Conservation (phyloP, 2,329 filamentous ascomycete genomes). For the Chaetomium strumarium region DNA sequence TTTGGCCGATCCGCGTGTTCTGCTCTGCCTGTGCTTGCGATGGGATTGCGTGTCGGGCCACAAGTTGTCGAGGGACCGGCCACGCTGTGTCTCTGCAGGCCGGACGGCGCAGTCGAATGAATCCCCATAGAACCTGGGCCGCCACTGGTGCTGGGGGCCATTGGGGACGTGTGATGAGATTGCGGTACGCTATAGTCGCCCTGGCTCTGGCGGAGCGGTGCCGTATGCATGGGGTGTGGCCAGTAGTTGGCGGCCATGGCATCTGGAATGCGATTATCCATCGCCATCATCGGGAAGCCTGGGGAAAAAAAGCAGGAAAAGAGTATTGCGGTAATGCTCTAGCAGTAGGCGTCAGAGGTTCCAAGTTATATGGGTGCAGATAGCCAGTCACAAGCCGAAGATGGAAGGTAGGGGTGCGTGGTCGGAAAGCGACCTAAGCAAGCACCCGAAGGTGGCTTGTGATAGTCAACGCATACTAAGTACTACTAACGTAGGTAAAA, state of each 20-base stretch:
- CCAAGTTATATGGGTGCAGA: background rate
- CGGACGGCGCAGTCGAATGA: background rate
- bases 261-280: background rate
- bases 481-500: too few relatives aligned
- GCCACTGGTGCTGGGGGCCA: background rate
- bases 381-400: background rate
- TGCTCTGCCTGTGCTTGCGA: background rate
- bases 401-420: background rate
- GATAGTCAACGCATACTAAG: background rate
- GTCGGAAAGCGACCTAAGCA: background rate
- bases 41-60: background rate
- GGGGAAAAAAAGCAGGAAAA: background rate
- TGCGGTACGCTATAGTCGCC: background rate
- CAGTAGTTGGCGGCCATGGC: constrained; percentile 4
- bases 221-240: background rate
- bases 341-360: background rate
- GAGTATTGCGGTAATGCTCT: background rate
- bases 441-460: background rate
- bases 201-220: background rate
- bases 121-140: too few relatives aligned
- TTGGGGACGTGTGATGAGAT: background rate
- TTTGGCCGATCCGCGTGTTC: background rate
- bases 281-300: background rate
- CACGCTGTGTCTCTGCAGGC: background rate
- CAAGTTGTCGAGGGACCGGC: background rate